Conservation (phyloP, 2,329 filamentous ascomycete genomes). For the Pseudogymnoascus sp. region DNA sequence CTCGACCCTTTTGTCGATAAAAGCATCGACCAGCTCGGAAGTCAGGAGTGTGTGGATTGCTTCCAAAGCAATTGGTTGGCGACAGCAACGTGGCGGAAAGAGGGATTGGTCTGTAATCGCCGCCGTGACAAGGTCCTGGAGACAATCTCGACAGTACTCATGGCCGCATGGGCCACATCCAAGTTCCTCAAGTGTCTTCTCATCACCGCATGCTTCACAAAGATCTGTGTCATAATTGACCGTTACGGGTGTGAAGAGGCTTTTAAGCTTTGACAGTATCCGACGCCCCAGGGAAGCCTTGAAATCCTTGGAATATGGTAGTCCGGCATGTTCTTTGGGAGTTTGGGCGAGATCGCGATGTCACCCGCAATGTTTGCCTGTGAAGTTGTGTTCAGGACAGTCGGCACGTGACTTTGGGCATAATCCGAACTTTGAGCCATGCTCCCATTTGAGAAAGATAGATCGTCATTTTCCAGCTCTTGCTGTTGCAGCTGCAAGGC, state of each 20-base stretch:
- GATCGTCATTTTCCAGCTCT: slow-evolving; percentile 14
- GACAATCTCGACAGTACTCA: slow-evolving; percentile 45
- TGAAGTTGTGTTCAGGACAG: slow-evolving; percentile 10
- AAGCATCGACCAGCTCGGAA: slow-evolving; percentile 30
- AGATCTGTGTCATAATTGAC: neutral
- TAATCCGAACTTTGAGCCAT: slow-evolving; percentile 22
- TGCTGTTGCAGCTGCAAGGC: slow-evolving; percentile 16
- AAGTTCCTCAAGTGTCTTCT: slow-evolving; percentile 14
- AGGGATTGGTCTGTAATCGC: slow-evolving; percentile 43
- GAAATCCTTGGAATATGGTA: neutral
- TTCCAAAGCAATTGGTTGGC: slow-evolving; percentile 34
- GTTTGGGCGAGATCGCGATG: slow-evolving; percentile 17
- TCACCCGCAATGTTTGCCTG: slow-evolving; percentile 16
- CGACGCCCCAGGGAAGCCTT: slow-evolving; percentile 3
- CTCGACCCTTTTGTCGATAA: slow-evolving; percentile 42
- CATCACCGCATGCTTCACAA: slow-evolving; percentile 18
- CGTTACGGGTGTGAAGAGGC: neutral
- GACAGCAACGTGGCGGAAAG: slow-evolving; percentile 51
- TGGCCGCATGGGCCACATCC: slow-evolving; percentile 36
- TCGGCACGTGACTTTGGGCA: slow-evolving; percentile 19
- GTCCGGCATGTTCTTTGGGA: slow-evolving; percentile 9
- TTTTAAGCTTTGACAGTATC: neutral
- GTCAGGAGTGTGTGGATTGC: slow-evolving; percentile 33
- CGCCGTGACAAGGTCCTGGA: slow-evolving; percentile 38
- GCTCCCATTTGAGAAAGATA: slow-evolving; percentile 14